Evolutionary conservation across 2,329 filamentous ascomycete genomes (phyloP).

Genomic region (Hypomyces perniciosus): DNA sequence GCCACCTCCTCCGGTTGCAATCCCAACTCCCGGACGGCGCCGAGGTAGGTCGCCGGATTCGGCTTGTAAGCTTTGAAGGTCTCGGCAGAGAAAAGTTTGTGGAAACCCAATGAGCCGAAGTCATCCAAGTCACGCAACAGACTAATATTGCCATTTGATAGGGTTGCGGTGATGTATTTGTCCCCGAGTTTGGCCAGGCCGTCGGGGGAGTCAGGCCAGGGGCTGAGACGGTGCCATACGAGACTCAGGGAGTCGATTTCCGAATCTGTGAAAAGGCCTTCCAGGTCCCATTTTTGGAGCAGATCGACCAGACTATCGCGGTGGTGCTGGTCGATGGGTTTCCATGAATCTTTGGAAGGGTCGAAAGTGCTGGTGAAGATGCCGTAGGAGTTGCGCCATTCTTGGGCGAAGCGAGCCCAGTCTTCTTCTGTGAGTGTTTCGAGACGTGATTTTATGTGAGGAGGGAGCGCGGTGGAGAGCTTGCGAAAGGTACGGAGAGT

Average conservation of each 20-base stretch:
- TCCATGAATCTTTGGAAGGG: constrained; percentile 46
- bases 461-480: constrained; percentile 41
- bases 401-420: constrained; percentile 60
- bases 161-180: constrained; percentile 54
- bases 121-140: constrained; percentile 60
- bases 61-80: constrained; percentile 74
- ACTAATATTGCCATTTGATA: constrained; percentile 68
- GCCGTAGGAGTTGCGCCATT: constrained; percentile 63
- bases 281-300: constrained; percentile 49
- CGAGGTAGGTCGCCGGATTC: constrained; percentile 59
- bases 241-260: constrained; percentile 60
- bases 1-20: constrained; percentile 56
- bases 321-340: constrained; percentile 69
- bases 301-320: constrained; percentile 54
- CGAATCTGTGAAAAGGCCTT: constrained; percentile 53
- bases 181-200: constrained; percentile 53
- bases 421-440: constrained; percentile 47
- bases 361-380: constrained; percentile 53
- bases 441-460: constrained; percentile 41
- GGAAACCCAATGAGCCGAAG: constrained; percentile 56
- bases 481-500: constrained; percentile 42
- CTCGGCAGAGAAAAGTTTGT: constrained; percentile 58
- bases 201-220: constrained; percentile 58
- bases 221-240: constrained; percentile 65
- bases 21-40: constrained; percentile 55